phyloP scores from a whole-genome alignment of 495 filamentous ascomycete genomes.

The Tuber brumale region DNA sequence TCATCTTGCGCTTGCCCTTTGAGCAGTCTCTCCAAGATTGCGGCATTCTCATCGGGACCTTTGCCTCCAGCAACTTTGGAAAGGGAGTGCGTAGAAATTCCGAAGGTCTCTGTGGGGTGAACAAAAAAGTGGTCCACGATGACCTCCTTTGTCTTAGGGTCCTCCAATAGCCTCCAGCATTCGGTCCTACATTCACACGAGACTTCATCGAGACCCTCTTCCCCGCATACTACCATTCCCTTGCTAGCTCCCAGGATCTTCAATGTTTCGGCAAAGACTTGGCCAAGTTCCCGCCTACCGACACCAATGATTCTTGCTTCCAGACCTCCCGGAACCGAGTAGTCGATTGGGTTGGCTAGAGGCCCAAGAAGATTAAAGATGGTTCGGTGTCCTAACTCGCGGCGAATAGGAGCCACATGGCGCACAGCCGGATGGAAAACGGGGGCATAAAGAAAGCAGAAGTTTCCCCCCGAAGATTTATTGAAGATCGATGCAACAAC shows the following conservation, averaged over 20 bases:
- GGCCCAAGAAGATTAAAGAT: constrained; percentile 97
- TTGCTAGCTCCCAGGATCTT: constrained; percentile 68
- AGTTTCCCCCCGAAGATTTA: constrained; percentile 55
- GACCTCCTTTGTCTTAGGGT: constrained; percentile 47
- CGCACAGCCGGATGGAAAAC: constrained; percentile 93
- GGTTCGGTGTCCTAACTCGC: constrained; percentile 78
- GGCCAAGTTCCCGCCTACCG: constrained; percentile 74
- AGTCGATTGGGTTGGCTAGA: constrained; percentile 77
- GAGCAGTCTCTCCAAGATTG: constrained; percentile 70
- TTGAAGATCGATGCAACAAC: constrained; percentile 59
- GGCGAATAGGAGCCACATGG: constrained; percentile 73
- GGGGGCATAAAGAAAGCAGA: constrained; percentile 93
- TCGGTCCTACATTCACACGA: constrained; percentile 77
- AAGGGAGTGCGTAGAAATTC: constrained; percentile 67
- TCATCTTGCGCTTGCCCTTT: constrained; percentile 64
- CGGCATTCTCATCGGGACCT: constrained; percentile 77
- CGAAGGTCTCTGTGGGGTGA: constrained; percentile 70
- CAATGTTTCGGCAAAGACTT: constrained; percentile 79
- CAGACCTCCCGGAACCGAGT: constrained; percentile 50
- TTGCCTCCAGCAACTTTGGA: constrained; percentile 72
- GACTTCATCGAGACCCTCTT: constrained; percentile 92
- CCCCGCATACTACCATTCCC: constrained; percentile 85
- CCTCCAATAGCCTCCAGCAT: constrained; percentile 73
- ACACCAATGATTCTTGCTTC: constrained; percentile 90
- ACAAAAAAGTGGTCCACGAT: constrained; percentile 68